Percentiles rank a stretch among this genome's conserved stretches.
Evolutionary conservation across 768 basidiomycete genomes (phyloP).

Genomic region (Lactarius akahatsu): DNA sequence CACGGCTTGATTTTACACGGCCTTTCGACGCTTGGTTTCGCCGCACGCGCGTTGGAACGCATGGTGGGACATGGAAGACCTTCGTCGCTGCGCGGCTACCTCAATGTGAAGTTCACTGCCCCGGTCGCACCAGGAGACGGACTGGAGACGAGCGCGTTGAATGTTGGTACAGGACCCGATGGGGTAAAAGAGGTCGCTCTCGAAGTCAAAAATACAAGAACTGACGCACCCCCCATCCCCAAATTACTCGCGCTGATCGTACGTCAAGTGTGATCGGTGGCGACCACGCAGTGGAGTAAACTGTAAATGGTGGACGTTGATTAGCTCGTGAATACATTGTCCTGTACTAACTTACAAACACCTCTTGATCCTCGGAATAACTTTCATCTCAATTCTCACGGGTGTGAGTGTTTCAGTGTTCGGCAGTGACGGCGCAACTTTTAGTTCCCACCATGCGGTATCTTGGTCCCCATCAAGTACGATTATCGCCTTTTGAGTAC

Average conservation of each 20-base stretch:
- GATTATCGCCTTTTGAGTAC: not conserved
- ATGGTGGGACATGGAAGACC: slow-evolving; percentile 61
- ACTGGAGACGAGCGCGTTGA: slow-evolving; percentile 78
- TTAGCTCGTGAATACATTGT: not conserved
- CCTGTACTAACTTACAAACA: not conserved
- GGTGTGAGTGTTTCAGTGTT: too few relatives aligned
- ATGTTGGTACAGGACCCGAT: slow-evolving; percentile 52
- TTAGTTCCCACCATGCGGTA: too few relatives aligned
- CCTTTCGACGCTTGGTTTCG: slow-evolving; percentile 78
- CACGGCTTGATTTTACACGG: slow-evolving; percentile 82
- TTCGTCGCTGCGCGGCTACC: slow-evolving; percentile 54
- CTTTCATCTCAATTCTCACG: not conserved
- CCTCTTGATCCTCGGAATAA: not conserved
- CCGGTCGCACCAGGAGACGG: slow-evolving; percentile 83
- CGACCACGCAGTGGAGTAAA: not conserved
- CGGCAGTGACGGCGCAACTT: too few relatives aligned
- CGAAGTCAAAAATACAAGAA: slow-evolving; percentile 39
- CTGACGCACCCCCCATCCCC: slow-evolving; percentile 27
- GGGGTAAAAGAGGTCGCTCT: slow-evolving; percentile 42
- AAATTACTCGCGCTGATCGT: not conserved
- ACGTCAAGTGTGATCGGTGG: not conserved
- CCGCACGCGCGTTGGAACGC: slow-evolving; percentile 65
- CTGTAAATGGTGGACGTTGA: not conserved
- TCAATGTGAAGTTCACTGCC: slow-evolving; percentile 74
- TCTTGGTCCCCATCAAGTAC: not conserved